Base-by-base conservation (phyloP, 78 protist species). In the Anaeramoeba flamelloides region DNA sequence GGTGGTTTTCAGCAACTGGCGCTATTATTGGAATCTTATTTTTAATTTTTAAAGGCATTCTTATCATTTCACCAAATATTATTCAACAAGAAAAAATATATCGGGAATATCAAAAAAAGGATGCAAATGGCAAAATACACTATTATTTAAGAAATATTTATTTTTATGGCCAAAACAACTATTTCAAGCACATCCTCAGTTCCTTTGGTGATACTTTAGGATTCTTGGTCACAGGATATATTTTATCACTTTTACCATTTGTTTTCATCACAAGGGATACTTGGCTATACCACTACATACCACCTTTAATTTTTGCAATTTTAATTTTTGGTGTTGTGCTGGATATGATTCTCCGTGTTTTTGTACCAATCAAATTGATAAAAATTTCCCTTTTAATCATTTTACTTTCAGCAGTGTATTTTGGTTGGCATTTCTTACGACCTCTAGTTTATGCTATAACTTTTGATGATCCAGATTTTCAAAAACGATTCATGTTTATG, bases 271-370 rank as follows among this genome's bases (percentile, higher is more conserved):
- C 3, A 36, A 39, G 83, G 0, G 53, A 32, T n/a, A 22, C 4
- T 8, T 81, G 74, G 38, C 0, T 81, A 53, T 81, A 81, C 32
- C 83, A 81, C 76, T 81, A 31, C 76, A 1, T 81, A 2, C 83
- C 83, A 2, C 33, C 83, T 32, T 77, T 81, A 2, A 53, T 53
- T 53, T 53, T 53, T 53, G 69, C 34, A 53, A 53, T 53, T 53
- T 53, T 53, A 53, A 8, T 53, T 53, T 53, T 53, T 53, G 8
- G 34, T 26, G 34, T 53, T 53, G 34, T 53, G 8, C 17, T 53
- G 69, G 69, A 53, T 53, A 53, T 53, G 8, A 26, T 53, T 26
- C 8, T 53, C 69, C 8, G 69, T 26, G 69, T 53, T 53, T 53
- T 26, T 53, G 8, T 53, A 26, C 69, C 69, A n/a, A n/a, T n/a